These are phyloP conservation scores for Dendrocalamus latiflorus DNA, from an alignment of 202 grass and related monocot genomes.

Conservation along the genomic window DNA sequence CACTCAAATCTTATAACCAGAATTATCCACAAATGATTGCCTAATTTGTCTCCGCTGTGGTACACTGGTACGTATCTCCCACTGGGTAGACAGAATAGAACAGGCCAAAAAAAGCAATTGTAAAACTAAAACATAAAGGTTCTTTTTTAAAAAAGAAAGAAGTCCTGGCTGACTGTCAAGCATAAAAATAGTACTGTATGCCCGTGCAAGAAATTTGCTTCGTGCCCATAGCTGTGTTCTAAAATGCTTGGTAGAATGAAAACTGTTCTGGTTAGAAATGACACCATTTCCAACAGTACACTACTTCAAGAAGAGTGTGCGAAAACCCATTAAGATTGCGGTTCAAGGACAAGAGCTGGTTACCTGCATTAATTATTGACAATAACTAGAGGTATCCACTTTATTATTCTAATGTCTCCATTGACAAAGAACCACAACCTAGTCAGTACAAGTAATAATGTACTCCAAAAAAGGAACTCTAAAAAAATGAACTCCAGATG, in stretches of 20 bases:
- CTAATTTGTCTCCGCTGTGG: not conserved
- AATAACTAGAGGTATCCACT: not conserved
- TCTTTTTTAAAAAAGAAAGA: not conserved
- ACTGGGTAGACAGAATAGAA: not conserved
- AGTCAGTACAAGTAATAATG: slow-evolving; percentile 2
- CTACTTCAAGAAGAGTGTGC: not conserved
- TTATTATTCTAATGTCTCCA: not conserved
- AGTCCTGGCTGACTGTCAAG: not conserved
- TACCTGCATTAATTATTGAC: not conserved
- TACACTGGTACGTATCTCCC: not conserved
- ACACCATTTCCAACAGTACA: not conserved
- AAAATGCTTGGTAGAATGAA: not conserved
- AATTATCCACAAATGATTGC: not conserved
- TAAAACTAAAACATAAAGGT: not conserved
- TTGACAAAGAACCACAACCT: not conserved
- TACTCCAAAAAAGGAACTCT: too few species aligned
- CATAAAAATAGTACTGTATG: not conserved
- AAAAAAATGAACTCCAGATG: not conserved
- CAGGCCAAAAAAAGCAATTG: not conserved
- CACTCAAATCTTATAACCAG: not conserved
- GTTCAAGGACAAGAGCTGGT: not conserved
- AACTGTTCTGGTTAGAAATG: not conserved
- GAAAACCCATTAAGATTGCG: not conserved
- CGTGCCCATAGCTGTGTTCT: not conserved
- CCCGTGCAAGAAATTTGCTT: not conserved